phyloP scores from a whole-genome alignment of 805 yeast genomes.

The Candida vaughaniae region DNA sequence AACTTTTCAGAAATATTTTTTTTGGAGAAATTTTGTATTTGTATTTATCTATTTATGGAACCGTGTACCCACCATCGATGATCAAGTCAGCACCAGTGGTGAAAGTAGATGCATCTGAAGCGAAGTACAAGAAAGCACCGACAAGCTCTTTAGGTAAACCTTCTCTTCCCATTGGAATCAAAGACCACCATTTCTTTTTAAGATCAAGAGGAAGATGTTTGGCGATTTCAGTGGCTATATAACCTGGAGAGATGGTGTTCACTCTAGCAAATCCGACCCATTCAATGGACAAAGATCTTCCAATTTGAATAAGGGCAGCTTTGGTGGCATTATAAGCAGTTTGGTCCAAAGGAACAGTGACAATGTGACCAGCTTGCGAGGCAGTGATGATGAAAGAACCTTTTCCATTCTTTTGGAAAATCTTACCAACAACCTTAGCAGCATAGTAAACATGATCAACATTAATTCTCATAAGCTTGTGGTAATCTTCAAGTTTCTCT shows the following conservation, averaged over 20 bases:
- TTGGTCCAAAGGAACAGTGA: conserved; percentile 30
- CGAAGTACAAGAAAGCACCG: conserved; percentile 74
- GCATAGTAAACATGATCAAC: conserved; percentile 29
- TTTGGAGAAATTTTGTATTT: no score
- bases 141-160: conserved; percentile 45
- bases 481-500: conserved; percentile 24
- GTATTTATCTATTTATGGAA: conserved; percentile 27
- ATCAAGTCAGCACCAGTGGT: conserved; percentile 69
- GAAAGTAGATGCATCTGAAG: conserved; percentile 70
- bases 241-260: conserved; percentile 42
- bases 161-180: conserved; percentile 17
- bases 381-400: conserved; percentile 44
- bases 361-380: conserved; percentile 40
- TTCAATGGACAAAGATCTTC: conserved; percentile 25
- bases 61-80: conserved; percentile 55
- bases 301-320: conserved; percentile 39
- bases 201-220: conserved; percentile 17
- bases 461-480: conserved; percentile 20
- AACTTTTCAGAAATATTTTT: no score
- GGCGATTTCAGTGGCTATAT: conserved; percentile 38
- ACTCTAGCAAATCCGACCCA: conserved; percentile 48
- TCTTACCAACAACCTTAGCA: conserved; percentile 22
- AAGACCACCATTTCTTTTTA: conserved; percentile 15
- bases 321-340: conserved; percentile 41
- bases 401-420: conserved; percentile 26